Conservation (phyloP, 306 rosid species). For the Glycyrrhiza uralensis region DNA sequence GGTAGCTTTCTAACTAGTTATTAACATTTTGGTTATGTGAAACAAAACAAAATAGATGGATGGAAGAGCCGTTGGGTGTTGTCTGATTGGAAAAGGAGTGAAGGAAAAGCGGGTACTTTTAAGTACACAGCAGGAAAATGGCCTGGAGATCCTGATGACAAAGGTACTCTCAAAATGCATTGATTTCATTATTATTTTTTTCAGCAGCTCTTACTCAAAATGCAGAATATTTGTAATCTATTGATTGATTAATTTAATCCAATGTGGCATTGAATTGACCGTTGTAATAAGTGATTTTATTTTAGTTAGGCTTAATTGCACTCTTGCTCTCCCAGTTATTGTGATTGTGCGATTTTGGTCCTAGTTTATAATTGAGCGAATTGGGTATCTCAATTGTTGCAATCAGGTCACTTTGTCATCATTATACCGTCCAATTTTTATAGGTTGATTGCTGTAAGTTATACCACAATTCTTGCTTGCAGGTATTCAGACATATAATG, state of each 20-base stretch:
- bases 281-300: not conserved
- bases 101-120: conserved; percentile 76
- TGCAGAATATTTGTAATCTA: not conserved
- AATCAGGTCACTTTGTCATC: too few species aligned
- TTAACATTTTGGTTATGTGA: conserved; percentile 1
- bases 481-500: conserved; percentile 88
- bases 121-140: conserved; percentile 77
- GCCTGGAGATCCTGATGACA: conserved; percentile 75
- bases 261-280: not conserved
- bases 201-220: not conserved
- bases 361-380: too few species aligned
- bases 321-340: too few species aligned
- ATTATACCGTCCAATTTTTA: too few species aligned
- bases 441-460: not conserved
- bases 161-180: conserved; percentile 46
- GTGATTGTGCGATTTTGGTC: too few species aligned
- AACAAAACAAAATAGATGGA: conserved; percentile 40
- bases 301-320: too few species aligned
- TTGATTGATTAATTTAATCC: not conserved
- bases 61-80: conserved; percentile 84
- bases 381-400: too few species aligned
- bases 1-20: not conserved
- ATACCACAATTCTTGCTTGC: conserved; percentile 34
- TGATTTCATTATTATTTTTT: too few species aligned
- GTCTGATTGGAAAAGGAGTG: conserved; percentile 80